Conservation (phyloP, 768 basidiomycete species). For the Lactarius hatsudake region DNA sequence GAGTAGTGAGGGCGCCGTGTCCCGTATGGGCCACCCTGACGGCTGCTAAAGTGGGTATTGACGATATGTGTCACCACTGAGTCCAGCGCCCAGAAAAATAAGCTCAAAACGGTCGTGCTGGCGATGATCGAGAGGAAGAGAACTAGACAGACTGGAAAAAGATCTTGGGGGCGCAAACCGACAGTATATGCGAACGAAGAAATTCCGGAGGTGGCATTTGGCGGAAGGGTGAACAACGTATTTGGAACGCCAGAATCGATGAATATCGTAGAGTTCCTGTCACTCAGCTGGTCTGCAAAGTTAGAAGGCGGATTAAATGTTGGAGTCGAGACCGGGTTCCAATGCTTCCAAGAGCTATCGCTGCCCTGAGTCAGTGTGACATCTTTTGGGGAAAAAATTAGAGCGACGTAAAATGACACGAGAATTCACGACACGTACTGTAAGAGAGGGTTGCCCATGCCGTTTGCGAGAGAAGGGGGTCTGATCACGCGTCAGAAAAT, state of each 20-base stretch:
- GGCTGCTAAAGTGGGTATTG: slow-evolving; percentile 29
- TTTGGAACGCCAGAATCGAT: slow-evolving; percentile 69
- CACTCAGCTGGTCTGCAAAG: slow-evolving; percentile 71
- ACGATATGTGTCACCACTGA: slow-evolving; percentile 43
- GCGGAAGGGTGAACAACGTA: slow-evolving; percentile 66
- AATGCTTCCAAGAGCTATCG: slow-evolving; percentile 47
- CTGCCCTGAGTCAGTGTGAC: slow-evolving; percentile 59
- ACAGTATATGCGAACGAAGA: slow-evolving; percentile 80
- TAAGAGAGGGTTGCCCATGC: slow-evolving; percentile 84
- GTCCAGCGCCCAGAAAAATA: slow-evolving; percentile 73
- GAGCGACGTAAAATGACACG: background rate
- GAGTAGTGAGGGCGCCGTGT: slow-evolving; percentile 44
- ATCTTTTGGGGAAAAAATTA: slow-evolving; percentile 44
- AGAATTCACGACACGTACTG: slow-evolving; percentile 44
- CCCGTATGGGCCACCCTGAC: slow-evolving; percentile 33
- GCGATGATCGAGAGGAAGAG: slow-evolving; percentile 80
- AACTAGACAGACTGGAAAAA: slow-evolving; percentile 78
- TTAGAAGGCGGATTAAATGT: slow-evolving; percentile 62
- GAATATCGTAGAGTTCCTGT: slow-evolving; percentile 72
- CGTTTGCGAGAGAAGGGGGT: slow-evolving; percentile 85
- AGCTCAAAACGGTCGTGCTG: slow-evolving; percentile 64
- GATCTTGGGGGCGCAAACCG: slow-evolving; percentile 77
- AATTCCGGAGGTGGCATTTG: slow-evolving; percentile 63
- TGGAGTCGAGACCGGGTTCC: slow-evolving; percentile 61
- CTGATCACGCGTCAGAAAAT: slow-evolving; percentile 39